phyloP scores from a whole-genome alignment of 2,329 filamentous ascomycete species.

The Aspergillus sp. region DNA sequence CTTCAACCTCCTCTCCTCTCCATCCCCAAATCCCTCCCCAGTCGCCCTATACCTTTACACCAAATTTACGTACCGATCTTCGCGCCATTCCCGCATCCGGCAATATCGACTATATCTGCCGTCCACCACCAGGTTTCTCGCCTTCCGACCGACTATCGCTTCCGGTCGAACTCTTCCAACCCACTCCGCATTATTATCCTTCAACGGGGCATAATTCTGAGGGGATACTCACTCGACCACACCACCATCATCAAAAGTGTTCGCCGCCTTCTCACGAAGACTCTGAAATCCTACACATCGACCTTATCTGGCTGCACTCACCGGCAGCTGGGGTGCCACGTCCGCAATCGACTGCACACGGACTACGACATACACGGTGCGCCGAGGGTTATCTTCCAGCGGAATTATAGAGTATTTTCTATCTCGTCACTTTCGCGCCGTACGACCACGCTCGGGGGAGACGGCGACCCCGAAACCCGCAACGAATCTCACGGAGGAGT shows the following conservation, averaged over 20 bases:
- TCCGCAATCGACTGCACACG: constrained; percentile 16
- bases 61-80: constrained; percentile 9
- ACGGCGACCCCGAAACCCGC: constrained; percentile 41
- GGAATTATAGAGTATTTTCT: constrained; percentile 16
- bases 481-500: constrained; percentile 5
- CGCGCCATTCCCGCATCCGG: constrained; percentile 1
- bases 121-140: constrained; percentile 8
- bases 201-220: neutral
- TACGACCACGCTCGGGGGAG: constrained; percentile 44
- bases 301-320: constrained; percentile 11
- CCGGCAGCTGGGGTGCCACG: constrained; percentile 20
- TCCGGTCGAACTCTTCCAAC: constrained; percentile 13
- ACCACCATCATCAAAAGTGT: neutral
- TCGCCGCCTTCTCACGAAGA: neutral
- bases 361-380: neutral
- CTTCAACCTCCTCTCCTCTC: constrained; percentile 23
- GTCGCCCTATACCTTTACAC: constrained; percentile 12
- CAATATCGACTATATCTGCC: neutral
- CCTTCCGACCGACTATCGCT: constrained; percentile 18
- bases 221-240: constrained; percentile 9
- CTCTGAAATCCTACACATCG: neutral
- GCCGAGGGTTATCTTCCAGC: constrained; percentile 8
- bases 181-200: constrained; percentile 7
- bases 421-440: constrained; percentile 33
- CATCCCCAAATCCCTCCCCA: constrained; percentile 21